phyloP scores from a whole-genome alignment of 1,139 yeast genomes.

The Candida sp. region DNA sequence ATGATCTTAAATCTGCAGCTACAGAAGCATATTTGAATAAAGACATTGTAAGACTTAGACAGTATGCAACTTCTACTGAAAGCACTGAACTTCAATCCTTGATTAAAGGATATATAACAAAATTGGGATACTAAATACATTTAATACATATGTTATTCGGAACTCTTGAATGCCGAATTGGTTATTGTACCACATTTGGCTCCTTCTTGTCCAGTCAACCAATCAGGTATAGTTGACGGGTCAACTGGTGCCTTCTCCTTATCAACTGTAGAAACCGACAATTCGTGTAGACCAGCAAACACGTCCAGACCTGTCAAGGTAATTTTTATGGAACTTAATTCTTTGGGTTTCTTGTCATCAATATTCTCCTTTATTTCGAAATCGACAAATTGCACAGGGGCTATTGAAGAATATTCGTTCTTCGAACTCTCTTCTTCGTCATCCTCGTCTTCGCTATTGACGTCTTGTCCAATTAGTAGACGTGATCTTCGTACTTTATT shows the following conservation, averaged over 20 bases:
- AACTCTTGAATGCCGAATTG: constrained; percentile 35
- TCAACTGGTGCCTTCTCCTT: constrained; percentile 42
- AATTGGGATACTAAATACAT: constrained; percentile 24
- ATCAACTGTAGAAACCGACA: constrained; percentile 41
- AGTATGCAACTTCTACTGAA: constrained; percentile 12
- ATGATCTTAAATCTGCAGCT: constrained; percentile 55
- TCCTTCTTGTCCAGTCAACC: constrained; percentile 82
- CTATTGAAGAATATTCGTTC: constrained; percentile 42
- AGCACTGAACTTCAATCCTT: constrained; percentile 8
- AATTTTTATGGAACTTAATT: constrained; percentile 34
- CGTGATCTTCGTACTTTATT: constrained; percentile 8
- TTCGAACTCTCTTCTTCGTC: constrained; percentile 17
- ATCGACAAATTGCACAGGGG: constrained; percentile 54
- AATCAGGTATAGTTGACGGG: constrained; percentile 59
- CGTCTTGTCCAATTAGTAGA: constrained; percentile 8
- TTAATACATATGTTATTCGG: neutral
- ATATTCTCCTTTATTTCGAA: constrained; percentile 33
- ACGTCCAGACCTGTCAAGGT: constrained; percentile 69
- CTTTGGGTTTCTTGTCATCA: constrained; percentile 7
- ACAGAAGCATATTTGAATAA: constrained; percentile 56
- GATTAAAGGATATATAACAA: constrained; percentile 24
- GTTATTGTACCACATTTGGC: constrained; percentile 42
- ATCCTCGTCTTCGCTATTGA: constrained; percentile 14
- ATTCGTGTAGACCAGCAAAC: constrained; percentile 75
- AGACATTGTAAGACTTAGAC: constrained; percentile 33